Evolutionary conservation across 331 rosid species (phyloP).

Genomic region (Cydonia oblonga): DNA sequence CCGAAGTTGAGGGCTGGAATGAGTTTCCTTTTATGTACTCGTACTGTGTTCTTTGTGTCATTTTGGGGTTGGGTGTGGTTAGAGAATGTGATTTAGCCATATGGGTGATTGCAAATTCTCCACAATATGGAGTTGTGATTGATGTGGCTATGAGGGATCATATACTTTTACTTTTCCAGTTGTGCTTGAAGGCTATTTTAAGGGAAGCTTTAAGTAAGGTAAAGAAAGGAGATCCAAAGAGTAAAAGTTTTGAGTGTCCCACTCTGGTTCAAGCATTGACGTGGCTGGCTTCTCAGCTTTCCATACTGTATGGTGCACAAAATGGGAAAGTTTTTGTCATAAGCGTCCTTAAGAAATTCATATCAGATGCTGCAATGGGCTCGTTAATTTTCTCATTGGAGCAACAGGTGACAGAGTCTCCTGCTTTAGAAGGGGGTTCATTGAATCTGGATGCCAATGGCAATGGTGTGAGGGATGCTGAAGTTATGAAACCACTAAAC

Average conservation of each 20-base stretch:
- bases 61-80: conserved; percentile 23
- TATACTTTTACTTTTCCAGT: conserved; percentile 34
- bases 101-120: conserved; percentile 63
- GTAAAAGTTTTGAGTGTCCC: conserved; percentile 32
- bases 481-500: not conserved
- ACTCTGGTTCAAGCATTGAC: conserved; percentile 32
- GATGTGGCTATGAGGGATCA: conserved; percentile 56
- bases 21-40: conserved; percentile 39
- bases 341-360: conserved; percentile 36
- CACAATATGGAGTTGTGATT: conserved; percentile 49
- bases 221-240: conserved; percentile 3
- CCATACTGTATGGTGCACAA: conserved; percentile 48
- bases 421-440: conserved; percentile 11
- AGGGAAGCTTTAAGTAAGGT: conserved; percentile 40
- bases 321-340: conserved; percentile 50
- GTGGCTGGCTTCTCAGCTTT: conserved; percentile 71
- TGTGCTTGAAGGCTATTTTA: conserved; percentile 48
- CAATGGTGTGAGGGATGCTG: not conserved
- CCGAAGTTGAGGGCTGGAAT: conserved; percentile 57
- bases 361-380: conserved; percentile 35
- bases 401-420: conserved; percentile 8
- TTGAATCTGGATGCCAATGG: conserved; percentile 3
- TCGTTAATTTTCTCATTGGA: conserved; percentile 31
- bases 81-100: conserved; percentile 19
- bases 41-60: conserved; percentile 22